Evolutionary conservation across 768 basidiomycete genomes (phyloP).

Genomic region (Podaxis mareebaensis): DNA sequence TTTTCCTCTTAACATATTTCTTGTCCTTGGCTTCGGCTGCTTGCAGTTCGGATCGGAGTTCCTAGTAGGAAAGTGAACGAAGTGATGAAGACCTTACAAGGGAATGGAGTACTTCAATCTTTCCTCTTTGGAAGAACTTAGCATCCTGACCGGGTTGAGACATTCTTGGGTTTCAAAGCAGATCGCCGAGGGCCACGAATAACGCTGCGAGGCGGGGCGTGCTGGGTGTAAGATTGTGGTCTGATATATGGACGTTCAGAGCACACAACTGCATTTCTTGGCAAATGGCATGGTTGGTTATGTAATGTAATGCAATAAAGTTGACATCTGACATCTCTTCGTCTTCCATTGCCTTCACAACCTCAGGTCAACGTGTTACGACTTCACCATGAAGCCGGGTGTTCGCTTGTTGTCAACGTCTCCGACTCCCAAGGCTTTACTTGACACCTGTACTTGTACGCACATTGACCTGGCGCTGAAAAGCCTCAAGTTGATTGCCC

Average conservation of each 20-base stretch:
- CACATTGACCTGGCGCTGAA: conserved; percentile 61
- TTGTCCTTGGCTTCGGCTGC: conserved; percentile 95
- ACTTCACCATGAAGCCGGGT: background rate
- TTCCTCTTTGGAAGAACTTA: conserved; percentile 89
- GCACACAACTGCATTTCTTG: background rate
- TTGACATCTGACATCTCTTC: background rate
- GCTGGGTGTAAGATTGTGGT: background rate
- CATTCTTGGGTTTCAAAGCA: conserved; percentile 26
- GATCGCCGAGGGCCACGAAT: background rate
- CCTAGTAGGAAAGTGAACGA: conserved; percentile 40
- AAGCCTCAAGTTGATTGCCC: conserved; percentile 53
- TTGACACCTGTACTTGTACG: conserved; percentile 33
- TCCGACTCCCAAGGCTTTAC: conserved; percentile 22
- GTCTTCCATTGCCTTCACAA: background rate
- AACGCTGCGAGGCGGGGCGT: background rate
- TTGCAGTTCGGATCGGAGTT: conserved; percentile 89
- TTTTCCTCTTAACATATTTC: conserved; percentile 92
- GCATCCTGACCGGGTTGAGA: conserved; percentile 80
- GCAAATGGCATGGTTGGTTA: background rate
- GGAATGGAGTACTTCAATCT: conserved; percentile 68
- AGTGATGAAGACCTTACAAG: background rate
- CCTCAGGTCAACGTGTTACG: background rate
- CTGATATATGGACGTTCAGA: background rate
- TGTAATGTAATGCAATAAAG: background rate
- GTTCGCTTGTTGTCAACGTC: background rate